Percentiles rank a stretch among this genome's conserved stretches.
These are phyloP conservation scores for Pulveroboletus sp. DNA, from an alignment of 768 basidiomycete genomes.

Conservation along the genomic window DNA sequence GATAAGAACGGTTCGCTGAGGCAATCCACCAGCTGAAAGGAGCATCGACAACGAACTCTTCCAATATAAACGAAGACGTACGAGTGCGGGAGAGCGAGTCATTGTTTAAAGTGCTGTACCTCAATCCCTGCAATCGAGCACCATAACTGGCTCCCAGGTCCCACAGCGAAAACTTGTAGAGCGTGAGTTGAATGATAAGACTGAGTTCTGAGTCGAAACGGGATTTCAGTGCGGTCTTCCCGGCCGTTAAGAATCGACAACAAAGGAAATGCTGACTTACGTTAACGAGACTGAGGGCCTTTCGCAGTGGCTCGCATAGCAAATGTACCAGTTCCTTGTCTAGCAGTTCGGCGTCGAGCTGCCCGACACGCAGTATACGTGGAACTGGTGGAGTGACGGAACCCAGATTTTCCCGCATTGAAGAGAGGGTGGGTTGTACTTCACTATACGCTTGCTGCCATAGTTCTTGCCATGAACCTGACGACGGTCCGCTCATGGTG, in stretches of 20 bases:
- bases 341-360: constrained; percentile 86
- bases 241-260: constrained; percentile 14
- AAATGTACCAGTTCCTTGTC: constrained; percentile 84
- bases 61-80: constrained; percentile 12
- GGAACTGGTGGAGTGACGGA: constrained; percentile 30
- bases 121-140: constrained; percentile 74
- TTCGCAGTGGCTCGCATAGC: constrained; percentile 76
- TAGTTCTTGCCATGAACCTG: constrained; percentile 20
- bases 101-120: constrained; percentile 42
- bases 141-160: constrained; percentile 78
- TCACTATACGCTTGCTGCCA: constrained; percentile 66
- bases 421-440: constrained; percentile 51
- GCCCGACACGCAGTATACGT: constrained; percentile 76
- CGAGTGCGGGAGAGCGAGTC: constrained; percentile 16
- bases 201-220: constrained; percentile 72
- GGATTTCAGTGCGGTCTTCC: constrained; percentile 53
- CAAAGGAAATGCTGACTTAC: constrained; percentile 40
- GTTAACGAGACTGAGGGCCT: constrained; percentile 61
- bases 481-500: constrained; percentile 16
- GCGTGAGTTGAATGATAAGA: constrained; percentile 61
- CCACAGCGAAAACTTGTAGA: constrained; percentile 86
- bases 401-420: constrained; percentile 42
- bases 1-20: constrained; percentile 52
- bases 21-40: constrained; percentile 58
- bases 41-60: neutral